Percentiles rank a stretch among this genome's conserved stretches.
phyloP scores from a whole-genome alignment of 805 yeast species.

The Kuraishia hungarica region DNA sequence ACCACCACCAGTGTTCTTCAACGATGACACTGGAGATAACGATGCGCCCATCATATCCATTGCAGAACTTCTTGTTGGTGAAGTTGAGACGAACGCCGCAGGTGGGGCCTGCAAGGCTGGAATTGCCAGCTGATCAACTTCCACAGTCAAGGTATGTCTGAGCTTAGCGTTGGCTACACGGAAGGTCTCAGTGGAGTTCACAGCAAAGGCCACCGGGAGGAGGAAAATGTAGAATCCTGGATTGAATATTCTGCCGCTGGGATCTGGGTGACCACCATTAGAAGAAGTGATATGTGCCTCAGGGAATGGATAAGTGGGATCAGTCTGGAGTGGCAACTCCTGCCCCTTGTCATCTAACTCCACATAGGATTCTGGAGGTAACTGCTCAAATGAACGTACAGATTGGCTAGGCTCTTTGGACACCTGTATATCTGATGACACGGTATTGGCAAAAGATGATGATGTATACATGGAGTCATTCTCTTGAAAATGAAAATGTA shows the following conservation, averaged over 20 bases:
- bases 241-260: conserved; percentile 20
- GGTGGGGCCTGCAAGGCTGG: conserved; percentile 22
- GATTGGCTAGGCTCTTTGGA: conserved; percentile 17
- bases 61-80: conserved; percentile 18
- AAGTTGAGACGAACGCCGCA: conserved; percentile 23
- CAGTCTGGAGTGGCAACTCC: neutral
- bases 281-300: neutral
- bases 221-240: conserved; percentile 68
- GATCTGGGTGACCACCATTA: neutral
- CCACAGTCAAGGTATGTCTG: conserved; percentile 31
- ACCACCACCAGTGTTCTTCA: conserved; percentile 14
- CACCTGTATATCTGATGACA: conserved; percentile 8
- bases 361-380: conserved; percentile 14
- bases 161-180: conserved; percentile 42
- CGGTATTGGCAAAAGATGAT: conserved; percentile 5
- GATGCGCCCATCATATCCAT: neutral
- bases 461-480: conserved; percentile 6
- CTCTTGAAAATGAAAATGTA: conserved; percentile 4
- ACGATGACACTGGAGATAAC: conserved; percentile 4
- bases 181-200: conserved; percentile 54
- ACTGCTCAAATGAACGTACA: conserved; percentile 13
- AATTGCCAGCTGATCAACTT: conserved; percentile 24
- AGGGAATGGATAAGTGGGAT: neutral
- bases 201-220: conserved; percentile 54
- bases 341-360: neutral